Conservation (phyloP, 2,329 filamentous ascomycete species). For the Fusarium sp. region DNA sequence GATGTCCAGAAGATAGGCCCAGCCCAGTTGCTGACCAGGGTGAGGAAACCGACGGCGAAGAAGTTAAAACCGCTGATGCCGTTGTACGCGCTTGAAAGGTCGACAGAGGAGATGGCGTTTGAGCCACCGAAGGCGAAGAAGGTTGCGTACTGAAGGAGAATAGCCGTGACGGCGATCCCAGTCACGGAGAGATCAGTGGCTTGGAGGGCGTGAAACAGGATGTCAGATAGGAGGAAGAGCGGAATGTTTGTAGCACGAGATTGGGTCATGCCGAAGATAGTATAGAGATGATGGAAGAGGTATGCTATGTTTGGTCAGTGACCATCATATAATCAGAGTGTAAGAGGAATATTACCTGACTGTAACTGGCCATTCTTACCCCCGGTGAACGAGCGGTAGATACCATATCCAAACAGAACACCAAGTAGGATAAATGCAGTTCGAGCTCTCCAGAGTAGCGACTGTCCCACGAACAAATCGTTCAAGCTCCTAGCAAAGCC, state of each 20-base stretch:
- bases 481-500: conserved; percentile 56
- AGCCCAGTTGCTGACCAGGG: conserved; percentile 91
- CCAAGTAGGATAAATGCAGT: conserved; percentile 62
- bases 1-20: conserved; percentile 89
- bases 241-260: conserved; percentile 87
- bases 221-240: conserved; percentile 79
- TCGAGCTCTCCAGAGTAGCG: conserved; percentile 61
- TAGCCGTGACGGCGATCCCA: conserved; percentile 74
- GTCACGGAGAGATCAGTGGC: conserved; percentile 59
- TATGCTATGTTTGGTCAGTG: conserved; percentile 44
- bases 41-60: conserved; percentile 81
- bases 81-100: conserved; percentile 95
- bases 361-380: conserved; percentile 38
- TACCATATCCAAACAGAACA: conserved; percentile 51
- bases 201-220: conserved; percentile 64
- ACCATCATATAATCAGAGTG: background rate
- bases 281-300: conserved; percentile 76
- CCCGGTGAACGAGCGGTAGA: conserved; percentile 52
- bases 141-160: conserved; percentile 82
- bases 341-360: conserved; percentile 43
- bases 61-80: conserved; percentile 86
- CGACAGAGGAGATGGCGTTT: conserved; percentile 95
- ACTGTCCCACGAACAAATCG: conserved; percentile 54
- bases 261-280: conserved; percentile 86
- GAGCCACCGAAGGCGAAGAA: conserved; percentile 94